These are phyloP conservation scores for Nemophila menziesii DNA, from an alignment of 257 asterid species.

Conservation along the genomic window DNA sequence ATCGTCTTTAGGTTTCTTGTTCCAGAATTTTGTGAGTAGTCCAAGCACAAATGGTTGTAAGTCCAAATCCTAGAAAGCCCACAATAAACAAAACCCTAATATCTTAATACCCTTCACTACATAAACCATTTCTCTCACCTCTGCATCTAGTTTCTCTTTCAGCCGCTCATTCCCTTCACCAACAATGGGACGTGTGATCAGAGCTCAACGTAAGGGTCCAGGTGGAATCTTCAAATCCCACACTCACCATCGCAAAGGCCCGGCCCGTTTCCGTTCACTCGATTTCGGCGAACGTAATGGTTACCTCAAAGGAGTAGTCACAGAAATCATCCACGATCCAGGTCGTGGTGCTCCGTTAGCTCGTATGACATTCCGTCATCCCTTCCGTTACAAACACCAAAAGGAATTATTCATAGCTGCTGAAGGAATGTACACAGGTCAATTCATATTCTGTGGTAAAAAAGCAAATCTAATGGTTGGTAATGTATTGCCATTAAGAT, in stretches of 20 bases:
- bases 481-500: slow-evolving; percentile 53
- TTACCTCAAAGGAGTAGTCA: slow-evolving; percentile 5
- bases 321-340: slow-evolving; percentile 7
- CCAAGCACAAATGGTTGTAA: too few relatives aligned
- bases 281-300: slow-evolving; percentile 9
- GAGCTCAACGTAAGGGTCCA: slow-evolving; percentile 1
- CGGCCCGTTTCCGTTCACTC: slow-evolving; percentile 8
- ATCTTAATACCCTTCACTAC: too few relatives aligned
- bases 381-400: slow-evolving; percentile 46
- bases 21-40: too few relatives aligned
- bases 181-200: slow-evolving; percentile 4
- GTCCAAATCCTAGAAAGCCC: too few relatives aligned
- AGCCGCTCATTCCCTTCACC: too few relatives aligned
- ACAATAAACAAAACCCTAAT: too few relatives aligned
- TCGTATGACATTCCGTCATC: slow-evolving; percentile 4
- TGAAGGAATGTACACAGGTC: slow-evolving; percentile 65
- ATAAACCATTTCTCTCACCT: too few relatives aligned
- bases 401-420: slow-evolving; percentile 72
- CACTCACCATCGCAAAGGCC: slow-evolving; percentile 8
- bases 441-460: slow-evolving; percentile 60
- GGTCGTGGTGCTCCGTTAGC: slow-evolving; percentile 9
- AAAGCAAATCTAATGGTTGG: slow-evolving; percentile 60
- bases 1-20: too few relatives aligned
- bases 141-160: too few relatives aligned
- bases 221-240: slow-evolving; percentile 2